Percentiles rank a stretch among this genome's conserved stretches.
phyloP scores from a whole-genome alignment of 495 filamentous ascomycete species.

The Bathelium albidoporum region DNA sequence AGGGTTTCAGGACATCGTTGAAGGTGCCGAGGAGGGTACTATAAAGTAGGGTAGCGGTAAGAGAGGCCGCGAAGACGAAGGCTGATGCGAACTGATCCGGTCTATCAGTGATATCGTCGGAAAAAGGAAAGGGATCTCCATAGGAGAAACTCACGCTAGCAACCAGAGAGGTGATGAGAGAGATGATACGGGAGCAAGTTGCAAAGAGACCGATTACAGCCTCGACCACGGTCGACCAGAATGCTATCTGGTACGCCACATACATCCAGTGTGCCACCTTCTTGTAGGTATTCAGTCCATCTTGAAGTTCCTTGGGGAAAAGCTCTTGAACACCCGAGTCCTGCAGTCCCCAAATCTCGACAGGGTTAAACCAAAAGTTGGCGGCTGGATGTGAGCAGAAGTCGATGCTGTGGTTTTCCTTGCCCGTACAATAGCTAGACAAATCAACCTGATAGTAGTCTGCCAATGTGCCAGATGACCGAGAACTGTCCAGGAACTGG shows the following conservation, averaged over 20 bases:
- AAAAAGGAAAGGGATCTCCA: constrained; percentile 21
- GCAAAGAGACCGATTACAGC: constrained; percentile 61
- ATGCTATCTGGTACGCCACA: constrained; percentile 56
- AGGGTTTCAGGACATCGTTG: constrained; percentile 51
- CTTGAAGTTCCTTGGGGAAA: constrained; percentile 52
- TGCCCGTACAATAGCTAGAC: constrained; percentile 76
- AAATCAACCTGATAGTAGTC: constrained; percentile 30
- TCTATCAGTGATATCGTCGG: constrained; percentile 12
- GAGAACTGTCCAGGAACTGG: neutral
- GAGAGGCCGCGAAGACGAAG: constrained; percentile 45
- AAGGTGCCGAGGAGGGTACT: constrained; percentile 50
- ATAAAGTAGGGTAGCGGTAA: constrained; percentile 28
- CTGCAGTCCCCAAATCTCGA: constrained; percentile 52
- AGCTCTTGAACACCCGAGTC: constrained; percentile 38
- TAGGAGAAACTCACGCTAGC: constrained; percentile 43
- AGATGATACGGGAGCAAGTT: constrained; percentile 57
- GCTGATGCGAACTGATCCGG: constrained; percentile 29
- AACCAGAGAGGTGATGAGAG: constrained; percentile 68
- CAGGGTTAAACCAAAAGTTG: constrained; percentile 68
- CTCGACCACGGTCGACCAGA: constrained; percentile 57
- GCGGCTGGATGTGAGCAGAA: constrained; percentile 49
- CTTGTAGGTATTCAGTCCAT: constrained; percentile 59
- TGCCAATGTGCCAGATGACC: neutral
- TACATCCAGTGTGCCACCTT: constrained; percentile 73
- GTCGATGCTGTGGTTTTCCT: constrained; percentile 39